phyloP scores from a whole-genome alignment of 192 early-diverging fungal genomes.

The Entomortierella beljakovae region DNA sequence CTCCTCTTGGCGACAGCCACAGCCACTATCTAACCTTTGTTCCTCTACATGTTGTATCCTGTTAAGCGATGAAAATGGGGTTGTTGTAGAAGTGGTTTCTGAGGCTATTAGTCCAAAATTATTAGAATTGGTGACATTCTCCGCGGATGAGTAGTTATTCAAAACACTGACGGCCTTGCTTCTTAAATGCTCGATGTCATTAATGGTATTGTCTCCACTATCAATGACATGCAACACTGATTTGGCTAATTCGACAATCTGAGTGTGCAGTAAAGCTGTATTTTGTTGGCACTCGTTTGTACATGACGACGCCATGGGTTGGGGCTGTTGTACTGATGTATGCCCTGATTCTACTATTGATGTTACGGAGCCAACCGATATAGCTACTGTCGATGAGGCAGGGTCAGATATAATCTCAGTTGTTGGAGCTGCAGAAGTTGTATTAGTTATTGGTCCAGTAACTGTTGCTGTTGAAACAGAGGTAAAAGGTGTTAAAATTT shows the following conservation, averaged over 20 bases:
- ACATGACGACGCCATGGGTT: not conserved
- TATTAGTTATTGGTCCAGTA: not conserved
- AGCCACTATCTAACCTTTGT: no score
- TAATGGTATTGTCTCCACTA: not conserved
- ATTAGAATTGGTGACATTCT: not conserved
- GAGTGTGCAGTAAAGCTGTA: not conserved
- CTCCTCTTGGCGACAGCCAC: not conserved
- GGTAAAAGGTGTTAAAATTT: not conserved
- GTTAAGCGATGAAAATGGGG: conserved; percentile 16
- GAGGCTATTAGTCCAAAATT: conserved; percentile 1
- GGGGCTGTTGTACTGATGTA: not conserved
- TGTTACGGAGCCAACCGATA: not conserved
- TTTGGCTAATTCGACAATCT: not conserved
- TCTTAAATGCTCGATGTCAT: not conserved
- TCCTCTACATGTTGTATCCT: no score
- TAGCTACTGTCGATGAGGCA: not conserved
- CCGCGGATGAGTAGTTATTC: not conserved
- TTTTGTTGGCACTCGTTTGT: conserved; percentile 5
- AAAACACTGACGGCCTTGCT: not conserved
- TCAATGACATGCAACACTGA: conserved; percentile 6
- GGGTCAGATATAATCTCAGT: not conserved
- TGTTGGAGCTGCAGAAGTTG: not conserved
- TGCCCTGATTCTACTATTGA: not conserved
- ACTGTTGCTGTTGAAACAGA: not conserved
- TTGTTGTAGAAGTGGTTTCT: conserved; percentile 12